Evolutionary conservation across 148 eudicot species (phyloP), one percentile per base, ranked within the genome.

Genomic region (Amaranthus hypochondriacus): DNA sequence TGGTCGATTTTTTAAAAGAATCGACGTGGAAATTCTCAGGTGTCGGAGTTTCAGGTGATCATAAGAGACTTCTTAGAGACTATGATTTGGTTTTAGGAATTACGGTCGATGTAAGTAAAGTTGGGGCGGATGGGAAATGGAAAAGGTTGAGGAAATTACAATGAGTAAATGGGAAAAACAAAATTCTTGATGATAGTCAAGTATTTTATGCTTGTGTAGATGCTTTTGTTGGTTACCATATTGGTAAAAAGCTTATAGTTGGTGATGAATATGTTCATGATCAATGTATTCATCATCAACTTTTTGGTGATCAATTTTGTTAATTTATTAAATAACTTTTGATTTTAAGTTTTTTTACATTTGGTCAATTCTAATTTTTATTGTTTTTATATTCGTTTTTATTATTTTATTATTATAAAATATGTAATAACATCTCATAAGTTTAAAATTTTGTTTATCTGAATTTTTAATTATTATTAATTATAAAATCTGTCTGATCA

Each of bases 31-130:
- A 2, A 50, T 77, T 77, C 48, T 6, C 70, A 0, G 90, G 90
- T 3, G 75, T 87, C 5, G 90, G 88, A 2, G 70, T 87, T 0
- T 51, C 13, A 0, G 56, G 63, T 4, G 88, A 87, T 56, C 76
- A 71, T 47, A 83, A 85, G 67, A 76, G 73, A 28, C 69, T 87
- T 5, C n/a, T n/a, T 46, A 79, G 64, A 64, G 81, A 85, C 14
- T 77, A 81, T 51, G 82, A 57, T 15, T 52, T 87, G 0, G 8
- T 1, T n/a, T 70, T 78, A 48, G 49, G 43, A 3, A 49, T 11
- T 2, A 4, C 2, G 54, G 39, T 50, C 10, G 80, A 77, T 2
- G 75, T 77, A 1, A 56, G 70, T 1, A 68, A 61, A 7, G 21
- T 44, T 4, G 79, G 74, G 15, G 79, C 79, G 80, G 80, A 48